A percentile compares a stretch with the other conserved stretches of the same genome.
phyloP scores from a whole-genome alignment of 768 basidiomycete species.

The Boletus vermiculosoides region DNA sequence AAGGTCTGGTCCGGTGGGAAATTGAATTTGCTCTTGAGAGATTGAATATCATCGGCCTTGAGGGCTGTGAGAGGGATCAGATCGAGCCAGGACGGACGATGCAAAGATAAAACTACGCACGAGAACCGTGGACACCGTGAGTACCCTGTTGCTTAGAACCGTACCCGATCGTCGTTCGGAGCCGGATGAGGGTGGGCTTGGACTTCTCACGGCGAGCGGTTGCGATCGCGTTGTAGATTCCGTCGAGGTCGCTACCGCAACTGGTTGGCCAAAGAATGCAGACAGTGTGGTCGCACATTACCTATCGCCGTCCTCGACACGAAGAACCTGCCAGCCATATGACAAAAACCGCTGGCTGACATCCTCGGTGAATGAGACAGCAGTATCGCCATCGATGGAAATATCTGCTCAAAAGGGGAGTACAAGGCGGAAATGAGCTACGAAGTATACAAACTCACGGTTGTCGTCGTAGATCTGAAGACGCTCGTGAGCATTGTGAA shows the following conservation, averaged over 20 bases:
- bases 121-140: constrained; percentile 91
- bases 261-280: constrained; percentile 9
- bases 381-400: constrained; percentile 94
- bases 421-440: constrained; percentile 2
- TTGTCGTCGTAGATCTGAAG: constrained; percentile 91
- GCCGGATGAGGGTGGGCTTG: constrained; percentile 85
- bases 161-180: constrained; percentile 90
- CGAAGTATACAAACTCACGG: constrained; percentile 49
- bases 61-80: constrained; percentile 52
- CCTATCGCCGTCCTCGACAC: constrained; percentile 78
- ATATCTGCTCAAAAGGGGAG: constrained; percentile 58
- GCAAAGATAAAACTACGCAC: constrained; percentile 47
- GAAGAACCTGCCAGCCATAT: constrained; percentile 93
- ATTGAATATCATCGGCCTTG: constrained; percentile 85
- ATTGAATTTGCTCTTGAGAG: constrained; percentile 81
- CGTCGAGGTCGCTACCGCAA: constrained; percentile 63
- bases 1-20: constrained; percentile 80
- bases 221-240: constrained; percentile 75
- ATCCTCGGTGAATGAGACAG: constrained; percentile 91
- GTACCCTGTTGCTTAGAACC: constrained; percentile 93
- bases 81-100: constrained; percentile 1
- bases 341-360: constrained; percentile 84
- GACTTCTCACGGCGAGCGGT: constrained; percentile 70
- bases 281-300: constrained; percentile 32
- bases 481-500: constrained; percentile 16